Evolutionary conservation across 2,329 filamentous ascomycete genomes (phyloP).

Genomic region (Colletotrichum gloeosporioides): DNA sequence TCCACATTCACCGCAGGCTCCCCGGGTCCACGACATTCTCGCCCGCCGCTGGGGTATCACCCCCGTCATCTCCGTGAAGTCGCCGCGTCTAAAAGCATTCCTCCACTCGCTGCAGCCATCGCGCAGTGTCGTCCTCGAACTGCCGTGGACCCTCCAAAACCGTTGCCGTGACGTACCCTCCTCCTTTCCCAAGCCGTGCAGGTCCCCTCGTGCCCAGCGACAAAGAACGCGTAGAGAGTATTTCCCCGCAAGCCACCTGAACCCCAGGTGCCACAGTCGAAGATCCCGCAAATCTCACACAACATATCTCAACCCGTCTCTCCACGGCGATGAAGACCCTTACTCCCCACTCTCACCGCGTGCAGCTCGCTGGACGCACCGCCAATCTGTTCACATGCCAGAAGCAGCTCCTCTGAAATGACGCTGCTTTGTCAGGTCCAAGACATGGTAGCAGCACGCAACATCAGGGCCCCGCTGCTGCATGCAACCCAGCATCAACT

Average conservation of each 20-base stretch:
- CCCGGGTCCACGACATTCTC: not conserved
- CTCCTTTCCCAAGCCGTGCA: not conserved
- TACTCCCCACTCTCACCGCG: not conserved
- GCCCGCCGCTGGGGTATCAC: not conserved
- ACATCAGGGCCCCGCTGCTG: not conserved
- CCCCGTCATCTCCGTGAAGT: not conserved
- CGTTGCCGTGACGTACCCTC: not conserved
- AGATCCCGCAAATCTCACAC: not conserved
- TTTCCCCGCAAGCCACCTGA: not conserved
- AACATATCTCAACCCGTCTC: not conserved
- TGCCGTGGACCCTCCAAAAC: not conserved
- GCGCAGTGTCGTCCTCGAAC: not conserved
- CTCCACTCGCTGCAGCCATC: not conserved
- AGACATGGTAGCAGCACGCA: not conserved
- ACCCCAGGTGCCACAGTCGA: not conserved
- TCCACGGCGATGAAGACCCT: not conserved
- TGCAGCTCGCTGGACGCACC: not conserved
- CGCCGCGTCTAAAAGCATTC: not conserved
- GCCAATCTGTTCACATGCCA: conserved; percentile 6
- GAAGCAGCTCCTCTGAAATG: not conserved
- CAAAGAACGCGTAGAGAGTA: not conserved
- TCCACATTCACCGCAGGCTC: not conserved
- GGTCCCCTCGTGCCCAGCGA: not conserved
- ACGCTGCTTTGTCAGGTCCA: not conserved
- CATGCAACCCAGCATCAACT: not conserved